Base-by-base conservation (phyloP, 2,329 filamentous ascomycete genomes). In the Hortaea sp. region DNA sequence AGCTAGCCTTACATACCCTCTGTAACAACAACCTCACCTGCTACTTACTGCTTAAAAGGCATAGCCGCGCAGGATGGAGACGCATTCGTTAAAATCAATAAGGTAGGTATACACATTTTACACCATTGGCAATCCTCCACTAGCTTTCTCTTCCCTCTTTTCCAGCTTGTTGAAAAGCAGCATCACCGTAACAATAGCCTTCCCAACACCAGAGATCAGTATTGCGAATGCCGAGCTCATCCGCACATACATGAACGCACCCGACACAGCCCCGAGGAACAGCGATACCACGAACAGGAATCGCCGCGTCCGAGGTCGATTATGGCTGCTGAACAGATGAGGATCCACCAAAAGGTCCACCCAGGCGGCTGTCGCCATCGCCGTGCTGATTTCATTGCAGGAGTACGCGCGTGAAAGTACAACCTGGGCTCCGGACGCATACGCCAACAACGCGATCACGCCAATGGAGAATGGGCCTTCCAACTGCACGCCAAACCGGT, bases 361-460 rank as follows among this genome's bases (percentile, higher is more conserved):
- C 70, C 75, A 81, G 1, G 78, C 77, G 0, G 78, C 77, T 5
- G 78, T 82, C 0, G 77, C 78, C 77, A 81, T 81, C 29, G 78
- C 77, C 0, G 79, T 82, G 48, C 70, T 79, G 55, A 82, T 81
- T 58, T 82, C 78, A 0, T 35, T 35, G 32, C 32, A 75, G 75
- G 63, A 80, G 73, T 39, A 68, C 63, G 45, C 81, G 57, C 35
- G 71, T 69, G 20, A 77, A 67, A 2, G 71, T 71, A 78, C 77
- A 0, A 82, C 77, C 57, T 82, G 78, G 42, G 70, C 75, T 0
- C 78, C 78, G 0, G 76, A 69, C 0, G 77, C 71, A 41, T 76
- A 73, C 0, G 77, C 76, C 30, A 81, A 65, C 39, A 79, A 57
- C 1, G 64, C 69, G 39, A 81, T 20, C 12, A 31, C 39, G 30